Evolutionary conservation across 306 rosid genomes (phyloP).

Genomic region (Rosa chinensis): DNA sequence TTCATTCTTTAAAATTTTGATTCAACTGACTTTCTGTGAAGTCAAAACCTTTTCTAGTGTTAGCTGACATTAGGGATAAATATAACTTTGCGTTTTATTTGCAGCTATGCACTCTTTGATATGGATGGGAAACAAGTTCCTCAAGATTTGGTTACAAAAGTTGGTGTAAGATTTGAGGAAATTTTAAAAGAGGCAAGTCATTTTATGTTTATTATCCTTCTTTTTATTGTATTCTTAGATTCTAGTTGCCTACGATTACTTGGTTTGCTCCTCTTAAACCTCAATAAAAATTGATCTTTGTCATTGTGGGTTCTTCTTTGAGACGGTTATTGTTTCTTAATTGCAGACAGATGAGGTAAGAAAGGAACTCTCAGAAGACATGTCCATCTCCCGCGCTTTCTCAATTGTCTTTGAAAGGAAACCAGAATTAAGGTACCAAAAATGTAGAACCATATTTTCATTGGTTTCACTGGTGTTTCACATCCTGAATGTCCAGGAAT

Average conservation of each 20-base stretch:
- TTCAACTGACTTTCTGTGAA: neutral
- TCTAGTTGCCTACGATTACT: slow-evolving; percentile 4
- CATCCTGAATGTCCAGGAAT: slow-evolving; percentile 16
- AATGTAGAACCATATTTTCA: neutral
- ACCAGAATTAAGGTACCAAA: slow-evolving; percentile 70
- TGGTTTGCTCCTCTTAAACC: slow-evolving; percentile 11
- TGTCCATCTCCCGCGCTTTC: slow-evolving; percentile 78
- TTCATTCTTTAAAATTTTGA: neutral
- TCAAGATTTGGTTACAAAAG: slow-evolving; percentile 71
- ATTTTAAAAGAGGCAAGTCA: slow-evolving; percentile 70
- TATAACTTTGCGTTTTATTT: slow-evolving; percentile 5
- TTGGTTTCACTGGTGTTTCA: neutral
- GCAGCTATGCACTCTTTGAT: slow-evolving; percentile 94
- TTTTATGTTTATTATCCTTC: slow-evolving; percentile 5
- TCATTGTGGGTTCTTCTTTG: slow-evolving; percentile 26
- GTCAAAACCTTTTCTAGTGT: neutral
- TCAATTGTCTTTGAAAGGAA: slow-evolving; percentile 77
- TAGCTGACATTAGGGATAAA: slow-evolving; percentile 7
- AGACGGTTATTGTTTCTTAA: slow-evolving; percentile 24
- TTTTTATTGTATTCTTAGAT: slow-evolving; percentile 1
- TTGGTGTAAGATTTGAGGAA: slow-evolving; percentile 71
- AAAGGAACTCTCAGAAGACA: slow-evolving; percentile 65
- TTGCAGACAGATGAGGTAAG: slow-evolving; percentile 73
- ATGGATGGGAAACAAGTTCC: slow-evolving; percentile 96
- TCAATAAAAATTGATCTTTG: neutral